These are phyloP conservation scores for Elaeagnus macrophylla DNA, from an alignment of 306 rosid species.

Conservation along the genomic window DNA sequence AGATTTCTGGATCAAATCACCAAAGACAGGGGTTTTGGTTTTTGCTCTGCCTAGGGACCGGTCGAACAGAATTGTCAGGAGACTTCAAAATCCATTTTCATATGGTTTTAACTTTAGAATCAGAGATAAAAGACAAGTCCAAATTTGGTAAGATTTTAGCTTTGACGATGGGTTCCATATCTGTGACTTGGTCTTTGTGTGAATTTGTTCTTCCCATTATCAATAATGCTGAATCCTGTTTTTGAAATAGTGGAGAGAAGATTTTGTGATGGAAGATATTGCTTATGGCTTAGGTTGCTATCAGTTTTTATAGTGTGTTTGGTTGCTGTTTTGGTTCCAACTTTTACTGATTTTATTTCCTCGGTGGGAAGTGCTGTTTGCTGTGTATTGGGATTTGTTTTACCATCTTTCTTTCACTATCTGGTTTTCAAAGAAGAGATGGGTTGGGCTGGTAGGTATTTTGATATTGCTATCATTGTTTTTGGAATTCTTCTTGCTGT, in stretches of 20 bases:
- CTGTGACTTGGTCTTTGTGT: slow-evolving; percentile 37
- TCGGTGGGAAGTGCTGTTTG: slow-evolving; percentile 46
- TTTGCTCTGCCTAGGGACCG: no score
- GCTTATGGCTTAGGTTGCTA: slow-evolving; percentile 44
- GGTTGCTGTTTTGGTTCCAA: slow-evolving; percentile 41
- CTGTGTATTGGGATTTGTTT: slow-evolving; percentile 44
- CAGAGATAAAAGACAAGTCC: no score
- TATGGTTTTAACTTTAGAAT: no score
- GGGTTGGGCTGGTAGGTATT: no score
- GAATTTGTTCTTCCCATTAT: slow-evolving; percentile 48
- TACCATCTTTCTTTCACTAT: no score
- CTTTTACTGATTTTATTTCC: slow-evolving; percentile 50
- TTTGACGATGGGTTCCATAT: slow-evolving; percentile 32
- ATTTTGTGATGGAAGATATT: slow-evolving; percentile 34
- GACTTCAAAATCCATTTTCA: no score
- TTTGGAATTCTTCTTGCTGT: no score
- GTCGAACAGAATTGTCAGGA: no score
- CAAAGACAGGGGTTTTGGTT: no score
- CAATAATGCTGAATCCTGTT: slow-evolving; percentile 60
- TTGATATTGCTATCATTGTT: no score
- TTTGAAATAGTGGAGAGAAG: slow-evolving; percentile 46
- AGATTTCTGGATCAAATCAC: no score
- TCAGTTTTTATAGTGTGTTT: slow-evolving; percentile 32
- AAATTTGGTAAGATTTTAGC: slow-evolving; percentile 35
- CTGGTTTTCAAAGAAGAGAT: no score